A percentile compares a stretch with the other conserved stretches of the same genome.
phyloP scores from a whole-genome alignment of 768 basidiomycete genomes.

The Rhizopogon sp. region DNA sequence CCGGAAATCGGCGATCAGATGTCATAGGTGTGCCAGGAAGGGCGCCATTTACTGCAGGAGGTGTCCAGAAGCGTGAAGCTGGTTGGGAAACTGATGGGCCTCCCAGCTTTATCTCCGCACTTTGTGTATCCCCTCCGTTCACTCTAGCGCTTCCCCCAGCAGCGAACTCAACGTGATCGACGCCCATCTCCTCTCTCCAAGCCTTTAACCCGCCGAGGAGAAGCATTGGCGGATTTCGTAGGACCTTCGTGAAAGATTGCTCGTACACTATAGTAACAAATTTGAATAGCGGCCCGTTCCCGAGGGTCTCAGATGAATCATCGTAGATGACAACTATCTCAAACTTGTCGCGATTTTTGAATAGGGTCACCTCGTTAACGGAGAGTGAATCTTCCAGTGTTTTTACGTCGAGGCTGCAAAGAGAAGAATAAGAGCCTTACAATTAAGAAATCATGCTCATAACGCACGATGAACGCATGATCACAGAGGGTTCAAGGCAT shows the following conservation, averaged over 20 bases:
- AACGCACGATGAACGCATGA: constrained; percentile 61
- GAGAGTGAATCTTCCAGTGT: constrained; percentile 72
- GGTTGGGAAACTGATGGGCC: constrained; percentile 21
- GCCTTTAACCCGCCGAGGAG: constrained; percentile 81
- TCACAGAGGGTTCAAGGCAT: constrained; percentile 81
- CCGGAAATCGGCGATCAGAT: constrained; percentile 8
- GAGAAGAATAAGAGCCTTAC: constrained; percentile 5
- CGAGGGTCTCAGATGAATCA: constrained; percentile 47
- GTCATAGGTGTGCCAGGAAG: constrained; percentile 9
- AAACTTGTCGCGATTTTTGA: constrained; percentile 81
- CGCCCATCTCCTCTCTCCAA: constrained; percentile 64
- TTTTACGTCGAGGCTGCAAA: constrained; percentile 54
- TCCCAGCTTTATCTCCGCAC: constrained; percentile 16
- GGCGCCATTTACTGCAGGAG: constrained; percentile 10
- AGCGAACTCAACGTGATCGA: constrained; percentile 29
- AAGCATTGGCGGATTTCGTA: constrained; percentile 74
- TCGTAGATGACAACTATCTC: constrained; percentile 90
- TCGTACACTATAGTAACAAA: constrained; percentile 71
- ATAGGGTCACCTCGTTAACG: constrained; percentile 69
- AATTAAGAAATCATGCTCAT: constrained; percentile 6
- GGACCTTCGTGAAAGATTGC: constrained; percentile 62
- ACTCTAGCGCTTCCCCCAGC: not conserved
- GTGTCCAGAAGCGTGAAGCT: constrained; percentile 10
- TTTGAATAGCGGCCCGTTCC: constrained; percentile 48
- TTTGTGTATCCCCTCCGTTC: not conserved